These are phyloP conservation scores for Ophiostoma himal-ulmi DNA, from an alignment of 2,329 filamentous ascomycete genomes.

Conservation along the genomic window DNA sequence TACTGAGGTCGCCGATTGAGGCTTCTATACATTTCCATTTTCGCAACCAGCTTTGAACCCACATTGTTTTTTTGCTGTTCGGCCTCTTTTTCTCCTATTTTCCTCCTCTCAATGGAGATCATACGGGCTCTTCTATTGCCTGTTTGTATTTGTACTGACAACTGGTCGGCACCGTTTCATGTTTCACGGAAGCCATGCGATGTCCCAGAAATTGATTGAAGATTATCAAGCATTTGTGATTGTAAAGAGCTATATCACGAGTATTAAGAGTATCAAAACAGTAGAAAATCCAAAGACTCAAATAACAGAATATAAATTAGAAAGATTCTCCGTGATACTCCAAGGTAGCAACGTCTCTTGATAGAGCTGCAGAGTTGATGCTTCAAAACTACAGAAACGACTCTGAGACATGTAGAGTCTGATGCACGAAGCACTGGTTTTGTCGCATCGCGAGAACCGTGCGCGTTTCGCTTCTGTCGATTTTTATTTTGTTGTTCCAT, in stretches of 20 bases:
- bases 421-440: constrained; percentile 1
- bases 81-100: background rate
- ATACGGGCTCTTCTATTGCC: background rate
- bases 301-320: background rate
- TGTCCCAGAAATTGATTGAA: background rate
- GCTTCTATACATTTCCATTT: background rate
- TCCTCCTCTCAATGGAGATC: background rate
- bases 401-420: constrained; percentile 3
- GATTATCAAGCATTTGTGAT: background rate
- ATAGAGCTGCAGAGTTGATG: background rate
- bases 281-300: background rate
- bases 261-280: background rate
- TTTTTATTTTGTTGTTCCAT: background rate
- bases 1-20: background rate
- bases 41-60: background rate
- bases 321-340: background rate
- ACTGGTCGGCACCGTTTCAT: constrained; percentile 1
- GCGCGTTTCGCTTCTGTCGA: background rate
- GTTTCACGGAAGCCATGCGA: background rate
- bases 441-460: constrained; percentile 8
- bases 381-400: constrained; percentile 9
- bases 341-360: background rate
- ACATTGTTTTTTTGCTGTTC: background rate
- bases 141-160: background rate
- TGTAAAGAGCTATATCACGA: background rate